Evolutionary conservation across 2,329 filamentous ascomycete species (phyloP).

Genomic region (Nemania sp.): DNA sequence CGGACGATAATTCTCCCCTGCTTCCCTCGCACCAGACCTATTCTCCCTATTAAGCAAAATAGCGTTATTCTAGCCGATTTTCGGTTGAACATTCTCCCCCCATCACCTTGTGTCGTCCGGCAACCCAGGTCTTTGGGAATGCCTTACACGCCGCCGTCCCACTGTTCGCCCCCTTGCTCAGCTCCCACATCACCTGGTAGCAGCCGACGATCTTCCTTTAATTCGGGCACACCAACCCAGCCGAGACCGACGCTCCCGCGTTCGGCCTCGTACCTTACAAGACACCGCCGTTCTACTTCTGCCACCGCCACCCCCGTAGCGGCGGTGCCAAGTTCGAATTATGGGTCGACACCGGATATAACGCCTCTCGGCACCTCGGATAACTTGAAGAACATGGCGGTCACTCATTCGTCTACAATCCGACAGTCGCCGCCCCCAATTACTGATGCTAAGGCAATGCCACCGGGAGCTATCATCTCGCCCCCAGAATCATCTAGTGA

Average conservation of each 20-base stretch:
- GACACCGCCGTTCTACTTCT: conserved; percentile 64
- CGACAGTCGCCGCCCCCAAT: conserved; percentile 84
- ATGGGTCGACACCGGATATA: conserved; percentile 45
- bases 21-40: conserved; percentile 33
- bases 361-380: conserved; percentile 57
- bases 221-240: conserved; percentile 43
- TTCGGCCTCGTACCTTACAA: conserved; percentile 68
- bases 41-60: conserved; percentile 34
- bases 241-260: conserved; percentile 61
- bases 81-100: conserved; percentile 29
- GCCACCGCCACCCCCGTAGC: conserved; percentile 43
- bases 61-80: conserved; percentile 35
- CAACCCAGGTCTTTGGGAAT: conserved; percentile 57
- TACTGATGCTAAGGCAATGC: conserved; percentile 73
- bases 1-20: conserved; percentile 38
- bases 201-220: conserved; percentile 64
- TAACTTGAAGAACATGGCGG: conserved; percentile 52
- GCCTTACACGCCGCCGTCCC: conserved; percentile 86
- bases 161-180: conserved; percentile 65
- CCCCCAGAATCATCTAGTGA: conserved; percentile 90
- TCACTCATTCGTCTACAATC: conserved; percentile 57
- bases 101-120: conserved; percentile 34
- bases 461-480: conserved; percentile 83
- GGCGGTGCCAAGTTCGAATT: conserved; percentile 25
- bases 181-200: conserved; percentile 58